phyloP scores from a whole-genome alignment of 768 basidiomycete genomes.

The Infundibulicybe gibba region DNA sequence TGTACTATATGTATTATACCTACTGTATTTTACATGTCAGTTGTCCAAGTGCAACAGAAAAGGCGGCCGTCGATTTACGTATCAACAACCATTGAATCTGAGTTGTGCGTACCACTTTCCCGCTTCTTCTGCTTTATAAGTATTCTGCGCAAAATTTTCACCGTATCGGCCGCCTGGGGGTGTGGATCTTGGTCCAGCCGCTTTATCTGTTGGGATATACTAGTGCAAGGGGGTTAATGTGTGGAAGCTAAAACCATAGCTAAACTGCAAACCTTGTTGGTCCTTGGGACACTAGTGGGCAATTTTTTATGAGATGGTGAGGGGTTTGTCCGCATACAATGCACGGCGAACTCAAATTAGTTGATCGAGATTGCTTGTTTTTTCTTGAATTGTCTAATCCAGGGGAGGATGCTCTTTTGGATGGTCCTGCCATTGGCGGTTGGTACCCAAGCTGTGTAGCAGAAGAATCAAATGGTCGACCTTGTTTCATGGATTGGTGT shows the following conservation, averaged over 20 bases:
- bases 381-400: slow-evolving; percentile 14
- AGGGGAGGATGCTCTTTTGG: slow-evolving; percentile 34
- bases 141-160: slow-evolving; percentile 34
- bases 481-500: no score
- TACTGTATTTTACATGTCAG: no score
- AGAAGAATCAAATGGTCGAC: no score
- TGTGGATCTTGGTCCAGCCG: slow-evolving; percentile 40
- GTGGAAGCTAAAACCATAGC: neutral
- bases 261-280: slow-evolving; percentile 41
- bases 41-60: neutral
- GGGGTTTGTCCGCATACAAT: slow-evolving; percentile 42
- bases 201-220: slow-evolving; percentile 38
- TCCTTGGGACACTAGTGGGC: slow-evolving; percentile 52
- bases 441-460: no score
- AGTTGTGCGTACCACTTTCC: slow-evolving; percentile 2
- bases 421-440: slow-evolving; percentile 14
- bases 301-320: slow-evolving; percentile 47
- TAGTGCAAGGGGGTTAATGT: slow-evolving; percentile 13
- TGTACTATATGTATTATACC: no score
- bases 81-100: no score
- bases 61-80: no score
- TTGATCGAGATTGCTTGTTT: slow-evolving; percentile 35
- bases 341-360: slow-evolving; percentile 27
- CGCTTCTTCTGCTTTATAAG: slow-evolving; percentile 30
- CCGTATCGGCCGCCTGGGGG: slow-evolving; percentile 27